phyloP scores from a whole-genome alignment of 495 filamentous ascomycete genomes.

The Xylaria sp. region DNA sequence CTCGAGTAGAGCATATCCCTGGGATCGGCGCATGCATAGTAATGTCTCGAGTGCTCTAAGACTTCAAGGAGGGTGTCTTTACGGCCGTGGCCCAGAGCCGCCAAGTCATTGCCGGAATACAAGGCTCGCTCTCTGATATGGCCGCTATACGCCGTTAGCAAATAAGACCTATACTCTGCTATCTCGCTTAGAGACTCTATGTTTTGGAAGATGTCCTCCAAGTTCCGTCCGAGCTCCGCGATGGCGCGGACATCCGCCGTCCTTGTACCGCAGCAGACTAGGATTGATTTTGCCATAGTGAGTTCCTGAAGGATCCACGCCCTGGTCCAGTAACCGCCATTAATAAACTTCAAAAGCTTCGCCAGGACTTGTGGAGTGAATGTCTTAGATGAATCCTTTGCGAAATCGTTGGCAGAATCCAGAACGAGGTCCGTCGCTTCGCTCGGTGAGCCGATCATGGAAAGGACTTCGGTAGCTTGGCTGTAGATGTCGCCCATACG shows the following conservation, averaged over 20 bases:
- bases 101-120: neutral
- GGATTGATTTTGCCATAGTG: neutral
- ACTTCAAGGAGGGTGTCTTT: neutral
- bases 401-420: neutral
- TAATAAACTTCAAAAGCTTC: neutral
- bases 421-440: neutral
- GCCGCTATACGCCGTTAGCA: neutral
- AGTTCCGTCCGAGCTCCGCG: neutral
- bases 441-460: slow-evolving; percentile 4
- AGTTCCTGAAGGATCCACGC: slow-evolving; percentile 4
- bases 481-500: neutral
- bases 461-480: slow-evolving; percentile 1
- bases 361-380: neutral
- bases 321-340: neutral
- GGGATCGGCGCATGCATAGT: neutral
- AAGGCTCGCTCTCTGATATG: neutral
- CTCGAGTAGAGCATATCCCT: slow-evolving; percentile 5
- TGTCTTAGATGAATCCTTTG: neutral
- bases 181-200: neutral
- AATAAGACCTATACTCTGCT: neutral
- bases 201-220: neutral
- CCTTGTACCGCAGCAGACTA: neutral
- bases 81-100: neutral
- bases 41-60: neutral
- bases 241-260: neutral